Evolutionary conservation across 768 basidiomycete species (phyloP).

Genomic region (button mushroom (Agaricus bisporus)): DNA sequence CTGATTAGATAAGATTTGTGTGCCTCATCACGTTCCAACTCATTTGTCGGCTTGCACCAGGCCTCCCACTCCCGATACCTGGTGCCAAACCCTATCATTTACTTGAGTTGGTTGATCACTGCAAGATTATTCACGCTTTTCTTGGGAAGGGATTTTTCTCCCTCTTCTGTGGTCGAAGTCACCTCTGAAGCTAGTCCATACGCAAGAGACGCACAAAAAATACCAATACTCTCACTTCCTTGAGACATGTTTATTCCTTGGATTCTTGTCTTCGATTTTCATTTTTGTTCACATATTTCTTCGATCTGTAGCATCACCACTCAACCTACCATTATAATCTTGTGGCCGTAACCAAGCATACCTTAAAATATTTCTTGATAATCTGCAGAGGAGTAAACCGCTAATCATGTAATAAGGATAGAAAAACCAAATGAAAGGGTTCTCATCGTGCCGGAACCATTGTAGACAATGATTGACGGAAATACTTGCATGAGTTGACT

Average conservation of each 20-base stretch:
- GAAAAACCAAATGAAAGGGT: background rate
- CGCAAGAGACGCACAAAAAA: background rate
- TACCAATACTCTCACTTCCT: background rate
- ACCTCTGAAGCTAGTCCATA: background rate
- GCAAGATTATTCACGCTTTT: background rate
- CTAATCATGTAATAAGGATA: background rate
- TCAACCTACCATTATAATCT: background rate
- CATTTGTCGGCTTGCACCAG: too few relatives aligned
- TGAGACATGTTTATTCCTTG: background rate
- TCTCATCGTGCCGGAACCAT: background rate
- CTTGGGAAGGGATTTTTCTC: background rate
- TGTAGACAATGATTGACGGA: too few relatives aligned
- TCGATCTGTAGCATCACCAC: too few relatives aligned
- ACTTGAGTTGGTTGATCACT: too few relatives aligned
- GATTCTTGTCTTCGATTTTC: background rate
- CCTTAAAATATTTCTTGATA: background rate
- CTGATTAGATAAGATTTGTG: conserved; percentile 7
- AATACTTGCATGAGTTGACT: too few relatives aligned
- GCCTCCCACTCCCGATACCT: too few relatives aligned
- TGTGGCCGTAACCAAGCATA: background rate
- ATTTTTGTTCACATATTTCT: too few relatives aligned
- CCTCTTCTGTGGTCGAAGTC: background rate
- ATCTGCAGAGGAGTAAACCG: background rate
- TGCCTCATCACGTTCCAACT: background rate
- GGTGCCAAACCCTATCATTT: too few relatives aligned